Evolutionary conservation across 2,329 filamentous ascomycete genomes (phyloP).

Genomic region (Cytospora mali): DNA sequence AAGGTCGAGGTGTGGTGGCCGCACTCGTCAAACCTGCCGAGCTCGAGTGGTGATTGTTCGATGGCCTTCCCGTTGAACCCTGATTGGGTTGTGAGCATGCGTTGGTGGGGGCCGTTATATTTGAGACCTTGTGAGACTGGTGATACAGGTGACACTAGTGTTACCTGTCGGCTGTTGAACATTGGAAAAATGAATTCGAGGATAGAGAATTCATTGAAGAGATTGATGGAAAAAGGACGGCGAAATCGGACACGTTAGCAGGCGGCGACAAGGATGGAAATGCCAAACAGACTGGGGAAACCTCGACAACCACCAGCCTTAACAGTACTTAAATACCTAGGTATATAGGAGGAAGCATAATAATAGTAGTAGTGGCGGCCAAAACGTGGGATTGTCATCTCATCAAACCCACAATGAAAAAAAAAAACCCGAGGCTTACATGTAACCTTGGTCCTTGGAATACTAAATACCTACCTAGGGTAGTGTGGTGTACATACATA

Average conservation of each 20-base stretch:
- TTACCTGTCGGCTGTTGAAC: background rate
- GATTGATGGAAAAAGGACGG: background rate
- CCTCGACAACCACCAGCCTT: slow-evolving; percentile 2
- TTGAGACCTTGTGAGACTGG: slow-evolving; percentile 6
- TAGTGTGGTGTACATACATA: too few species aligned
- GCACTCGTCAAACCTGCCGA: slow-evolving; percentile 6
- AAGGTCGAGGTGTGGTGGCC: too few species aligned
- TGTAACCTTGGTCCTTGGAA: background rate
- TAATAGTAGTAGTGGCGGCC: slow-evolving; percentile 3
- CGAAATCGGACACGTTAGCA: slow-evolving; percentile 5
- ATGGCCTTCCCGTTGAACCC: slow-evolving; percentile 5
- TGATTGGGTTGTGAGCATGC: background rate
- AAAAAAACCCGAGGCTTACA: background rate
- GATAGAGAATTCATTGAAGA: background rate
- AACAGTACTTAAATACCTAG: background rate
- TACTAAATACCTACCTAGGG: too few species aligned
- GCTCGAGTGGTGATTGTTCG: background rate
- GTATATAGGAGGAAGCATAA: background rate
- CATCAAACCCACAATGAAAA: background rate
- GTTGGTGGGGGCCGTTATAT: slow-evolving; percentile 2
- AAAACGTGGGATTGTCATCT: slow-evolving; percentile 3
- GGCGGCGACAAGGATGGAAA: slow-evolving; percentile 16
- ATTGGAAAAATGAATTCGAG: background rate
- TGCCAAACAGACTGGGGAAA: slow-evolving; percentile 12
- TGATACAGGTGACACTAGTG: slow-evolving; percentile 6